Evolutionary conservation across 331 rosid genomes (phyloP), one percentile per base, ranked within the genome.

Genomic region (Prunus yedoensis): DNA sequence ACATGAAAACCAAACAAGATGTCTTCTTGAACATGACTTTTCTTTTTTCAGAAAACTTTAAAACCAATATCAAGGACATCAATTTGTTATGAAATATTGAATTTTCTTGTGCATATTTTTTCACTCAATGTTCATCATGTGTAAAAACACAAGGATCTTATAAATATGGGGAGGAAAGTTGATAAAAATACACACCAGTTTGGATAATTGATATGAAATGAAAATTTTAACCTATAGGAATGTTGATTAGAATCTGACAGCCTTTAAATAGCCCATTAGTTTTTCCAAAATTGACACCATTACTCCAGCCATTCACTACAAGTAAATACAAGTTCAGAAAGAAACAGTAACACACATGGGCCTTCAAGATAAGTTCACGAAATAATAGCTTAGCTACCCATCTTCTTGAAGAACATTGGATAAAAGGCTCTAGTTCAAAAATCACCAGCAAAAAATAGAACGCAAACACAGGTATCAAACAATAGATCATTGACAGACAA

Each of bases 91-190:
- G 8, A 20, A 20, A n/a, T 32, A 20, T 70, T 43, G 16, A n/a
- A 52, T 35, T n/a, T 53, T 2, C 8, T 49, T 53, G 63, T 3
- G 50, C 50, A n/a, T 70, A 32, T 45, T 20, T 49, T 38, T 30
- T 30, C 63, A 17, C 27, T n/a, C 10, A 11, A 20, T 23, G 32
- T 8, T 54, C 41, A 27, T 45, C 38, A 7, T 52, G 28, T 16
- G 41, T n/a, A 71, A 53, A 10, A 53, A 7, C 27, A 23, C 53
- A 56, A 71, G 74, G 41, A 71, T 53, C 74, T 16, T 64, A 38
- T 9, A 15, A 8, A 32, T 15, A 32, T 8, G 10, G 43, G 47
- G 46, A 62, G 45, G 35, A 14, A 32, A 16, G 14, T 30, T 8
- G 27, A 51, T 0, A 16, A 54, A n/a, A 23, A 30, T 8, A 30